phyloP scores from a whole-genome alignment of 2,329 filamentous ascomycete genomes.

The Daldinia sp. region DNA sequence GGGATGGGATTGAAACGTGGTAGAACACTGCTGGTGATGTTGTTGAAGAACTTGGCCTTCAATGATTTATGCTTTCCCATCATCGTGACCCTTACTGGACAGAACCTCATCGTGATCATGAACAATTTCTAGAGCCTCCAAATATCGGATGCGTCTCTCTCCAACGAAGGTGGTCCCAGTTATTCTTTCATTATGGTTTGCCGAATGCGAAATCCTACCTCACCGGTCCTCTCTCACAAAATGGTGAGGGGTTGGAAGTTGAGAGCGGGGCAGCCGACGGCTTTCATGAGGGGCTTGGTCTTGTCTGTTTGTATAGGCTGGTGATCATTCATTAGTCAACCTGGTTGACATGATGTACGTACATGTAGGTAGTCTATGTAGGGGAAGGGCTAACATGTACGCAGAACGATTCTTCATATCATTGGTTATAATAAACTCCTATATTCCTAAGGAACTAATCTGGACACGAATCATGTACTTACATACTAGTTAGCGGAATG shows the following conservation, averaged over 20 bases:
- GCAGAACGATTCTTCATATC: not conserved
- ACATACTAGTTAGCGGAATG: not conserved
- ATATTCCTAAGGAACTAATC: constrained; percentile 3
- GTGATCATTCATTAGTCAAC: constrained; percentile 18
- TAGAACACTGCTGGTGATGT: constrained; percentile 15
- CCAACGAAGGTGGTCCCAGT: constrained; percentile 15
- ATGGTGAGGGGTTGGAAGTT: constrained; percentile 39
- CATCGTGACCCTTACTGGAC: constrained; percentile 12
- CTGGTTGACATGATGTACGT: not conserved
- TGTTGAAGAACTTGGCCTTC: constrained; percentile 4
- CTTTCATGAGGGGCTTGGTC: constrained; percentile 28
- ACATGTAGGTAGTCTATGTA: constrained; percentile 4
- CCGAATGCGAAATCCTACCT: constrained; percentile 37
- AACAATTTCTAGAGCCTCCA: constrained; percentile 9
- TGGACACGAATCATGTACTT: constrained; percentile 5
- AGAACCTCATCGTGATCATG: constrained; percentile 13
- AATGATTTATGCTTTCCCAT: constrained; percentile 18
- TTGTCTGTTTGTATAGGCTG: constrained; percentile 4
- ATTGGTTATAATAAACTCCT: not conserved
- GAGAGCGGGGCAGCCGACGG: constrained; percentile 37
- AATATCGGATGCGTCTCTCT: constrained; percentile 12
- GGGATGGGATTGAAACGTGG: constrained; percentile 24
- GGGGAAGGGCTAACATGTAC: not conserved
- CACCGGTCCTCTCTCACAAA: constrained; percentile 26
- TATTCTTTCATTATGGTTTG: constrained; percentile 27